Conservation (phyloP, 345 rosid species). For the Turnera subulata region DNA sequence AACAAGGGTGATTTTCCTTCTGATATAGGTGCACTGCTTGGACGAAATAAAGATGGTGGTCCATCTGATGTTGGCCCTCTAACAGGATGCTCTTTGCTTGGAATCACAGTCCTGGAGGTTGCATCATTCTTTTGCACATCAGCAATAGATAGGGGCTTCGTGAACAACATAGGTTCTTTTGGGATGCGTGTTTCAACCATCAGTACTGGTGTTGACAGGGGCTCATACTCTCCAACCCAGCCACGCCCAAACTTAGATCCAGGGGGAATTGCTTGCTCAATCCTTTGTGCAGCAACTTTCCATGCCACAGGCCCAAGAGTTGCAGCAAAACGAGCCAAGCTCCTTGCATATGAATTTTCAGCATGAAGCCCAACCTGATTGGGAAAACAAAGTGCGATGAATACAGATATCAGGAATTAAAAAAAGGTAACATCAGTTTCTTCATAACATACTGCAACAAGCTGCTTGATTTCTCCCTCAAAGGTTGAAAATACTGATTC, state of each 20-base stretch:
- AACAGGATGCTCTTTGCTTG: slow-evolving; percentile 28
- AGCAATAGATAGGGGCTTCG: slow-evolving; percentile 17
- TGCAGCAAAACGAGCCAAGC: slow-evolving; percentile 83
- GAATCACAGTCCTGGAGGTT: slow-evolving; percentile 30
- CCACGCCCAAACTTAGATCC: slow-evolving; percentile 73
- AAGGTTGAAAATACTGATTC: slow-evolving; percentile 25
- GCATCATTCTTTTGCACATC: slow-evolving; percentile 27
- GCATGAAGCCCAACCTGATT: slow-evolving; percentile 74
- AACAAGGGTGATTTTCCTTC: slow-evolving; percentile 38
- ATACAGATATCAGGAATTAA: slow-evolving; percentile 5
- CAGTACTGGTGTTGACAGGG: neutral
- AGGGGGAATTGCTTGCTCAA: slow-evolving; percentile 50
- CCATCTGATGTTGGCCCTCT: slow-evolving; percentile 31
- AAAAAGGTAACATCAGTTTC: slow-evolving; percentile 9
- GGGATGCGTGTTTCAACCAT: slow-evolving; percentile 22
- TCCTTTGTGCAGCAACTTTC: slow-evolving; percentile 57
- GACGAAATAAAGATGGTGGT: slow-evolving; percentile 34
- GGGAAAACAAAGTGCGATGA: slow-evolving; percentile 12
- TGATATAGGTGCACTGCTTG: slow-evolving; percentile 27
- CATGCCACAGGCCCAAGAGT: slow-evolving; percentile 80
- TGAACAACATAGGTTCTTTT: slow-evolving; percentile 20
- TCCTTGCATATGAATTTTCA: slow-evolving; percentile 79
- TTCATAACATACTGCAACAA: slow-evolving; percentile 27
- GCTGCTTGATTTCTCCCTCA: slow-evolving; percentile 34
- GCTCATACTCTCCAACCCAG: slow-evolving; percentile 74